Percentiles rank a stretch among this genome's conserved stretches.
Conservation (phyloP, 148 eudicot genomes). For the Gaultheria prostrata region DNA sequence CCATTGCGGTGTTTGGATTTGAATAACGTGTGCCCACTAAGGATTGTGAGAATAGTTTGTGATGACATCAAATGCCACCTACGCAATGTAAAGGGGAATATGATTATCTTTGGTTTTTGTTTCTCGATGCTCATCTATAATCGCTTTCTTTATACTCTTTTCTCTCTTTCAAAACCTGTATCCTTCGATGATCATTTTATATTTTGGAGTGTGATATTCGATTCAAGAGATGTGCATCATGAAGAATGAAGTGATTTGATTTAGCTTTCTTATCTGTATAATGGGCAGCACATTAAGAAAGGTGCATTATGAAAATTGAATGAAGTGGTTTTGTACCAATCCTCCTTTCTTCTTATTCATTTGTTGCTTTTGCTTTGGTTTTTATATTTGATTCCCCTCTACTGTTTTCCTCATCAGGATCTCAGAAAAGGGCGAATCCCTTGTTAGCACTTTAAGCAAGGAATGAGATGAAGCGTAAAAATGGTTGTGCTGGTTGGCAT, state of each 20-base stretch:
- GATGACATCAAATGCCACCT: conserved; percentile 6
- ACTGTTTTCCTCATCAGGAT: background rate
- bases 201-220: background rate
- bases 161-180: background rate
- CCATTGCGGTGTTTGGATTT: conserved; percentile 2
- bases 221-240: background rate
- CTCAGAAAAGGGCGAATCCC: background rate
- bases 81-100: background rate
- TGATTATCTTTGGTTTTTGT: background rate
- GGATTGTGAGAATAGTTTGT: background rate
- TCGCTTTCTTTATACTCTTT: background rate
- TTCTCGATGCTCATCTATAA: background rate
- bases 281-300: background rate
- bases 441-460: background rate
- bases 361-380: background rate
- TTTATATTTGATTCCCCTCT: background rate
- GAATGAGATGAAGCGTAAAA: background rate
- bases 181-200: background rate
- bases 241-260: background rate
- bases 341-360: background rate
- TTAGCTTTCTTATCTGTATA: background rate
- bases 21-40: background rate
- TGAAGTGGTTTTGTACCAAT: conserved; percentile 1
- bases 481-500: background rate
- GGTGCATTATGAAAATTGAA: background rate